phyloP scores from a whole-genome alignment of 2,329 filamentous ascomycete genomes.

The Ilyonectria mors-panacis region DNA sequence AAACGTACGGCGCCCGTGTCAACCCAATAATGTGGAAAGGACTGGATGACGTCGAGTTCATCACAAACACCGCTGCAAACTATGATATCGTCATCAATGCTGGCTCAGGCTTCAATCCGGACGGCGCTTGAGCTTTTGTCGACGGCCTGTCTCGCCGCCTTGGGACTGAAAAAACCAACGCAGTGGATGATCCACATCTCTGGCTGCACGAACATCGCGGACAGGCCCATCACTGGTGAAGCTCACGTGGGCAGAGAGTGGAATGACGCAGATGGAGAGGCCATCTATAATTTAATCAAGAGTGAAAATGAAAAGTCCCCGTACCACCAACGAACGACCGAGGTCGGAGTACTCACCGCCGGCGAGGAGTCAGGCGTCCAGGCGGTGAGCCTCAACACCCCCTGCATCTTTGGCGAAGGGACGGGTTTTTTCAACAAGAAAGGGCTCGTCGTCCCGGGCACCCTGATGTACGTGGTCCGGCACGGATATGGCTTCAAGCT shows the following conservation, averaged over 20 bases:
- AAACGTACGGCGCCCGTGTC: slow-evolving; percentile 22
- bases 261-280: slow-evolving; percentile 13
- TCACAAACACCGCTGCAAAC: slow-evolving; percentile 16
- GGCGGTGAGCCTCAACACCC: slow-evolving; percentile 21
- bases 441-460: slow-evolving; percentile 17
- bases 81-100: slow-evolving; percentile 28
- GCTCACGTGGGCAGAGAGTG: slow-evolving; percentile 16
- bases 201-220: slow-evolving; percentile 21
- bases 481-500: slow-evolving; percentile 25
- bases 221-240: slow-evolving; percentile 11
- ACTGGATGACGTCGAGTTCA: slow-evolving; percentile 17
- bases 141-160: slow-evolving; percentile 19
- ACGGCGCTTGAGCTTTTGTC: slow-evolving; percentile 21
- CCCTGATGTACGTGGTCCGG: slow-evolving; percentile 19
- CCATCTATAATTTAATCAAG: slow-evolving; percentile 22
- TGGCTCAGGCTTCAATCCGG: slow-evolving; percentile 16
- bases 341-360: slow-evolving; percentile 14
- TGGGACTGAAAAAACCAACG: neutral
- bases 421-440: slow-evolving; percentile 25
- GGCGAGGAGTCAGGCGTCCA: slow-evolving; percentile 21
- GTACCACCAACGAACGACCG: slow-evolving; percentile 20
- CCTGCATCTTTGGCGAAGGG: slow-evolving; percentile 14
- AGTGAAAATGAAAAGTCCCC: slow-evolving; percentile 14
- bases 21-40: slow-evolving; percentile 23
- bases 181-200: slow-evolving; percentile 21